Evolutionary conservation across 148 eudicot species (phyloP).

Genomic region (Rhododendron griersonianum): DNA sequence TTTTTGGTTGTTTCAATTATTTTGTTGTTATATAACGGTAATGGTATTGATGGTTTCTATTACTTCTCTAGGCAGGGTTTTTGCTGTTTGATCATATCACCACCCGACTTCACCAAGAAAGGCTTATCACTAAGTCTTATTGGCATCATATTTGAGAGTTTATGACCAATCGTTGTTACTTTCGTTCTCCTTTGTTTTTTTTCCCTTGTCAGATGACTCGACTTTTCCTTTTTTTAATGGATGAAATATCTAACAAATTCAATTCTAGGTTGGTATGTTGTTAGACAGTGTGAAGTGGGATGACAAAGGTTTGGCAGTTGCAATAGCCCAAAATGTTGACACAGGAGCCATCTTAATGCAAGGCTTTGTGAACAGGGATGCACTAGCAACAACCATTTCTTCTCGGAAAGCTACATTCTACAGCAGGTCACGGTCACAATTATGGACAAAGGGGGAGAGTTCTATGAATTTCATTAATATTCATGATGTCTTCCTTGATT

Average conservation of each 20-base stretch:
- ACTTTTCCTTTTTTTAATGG: not conserved
- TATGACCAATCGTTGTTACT: not conserved
- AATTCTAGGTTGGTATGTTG: slow-evolving; percentile 67
- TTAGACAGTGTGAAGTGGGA: slow-evolving; percentile 95
- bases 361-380: slow-evolving; percentile 91
- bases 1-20: no score
- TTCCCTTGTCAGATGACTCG: no score
- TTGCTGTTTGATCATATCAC: not conserved
- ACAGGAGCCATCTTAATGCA: slow-evolving; percentile 96
- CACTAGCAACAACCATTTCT: slow-evolving; percentile 67
- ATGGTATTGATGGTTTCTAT: not conserved
- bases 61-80: not conserved
- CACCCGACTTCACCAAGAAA: no score
- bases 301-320: slow-evolving; percentile 97
- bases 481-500: slow-evolving; percentile 71
- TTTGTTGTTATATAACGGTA: not conserved
- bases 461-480: slow-evolving; percentile 83
- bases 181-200: not conserved
- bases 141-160: not conserved
- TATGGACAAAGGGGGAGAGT: slow-evolving; percentile 95
- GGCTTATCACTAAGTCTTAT: no score
- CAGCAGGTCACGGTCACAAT: slow-evolving; percentile 75
- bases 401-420: slow-evolving; percentile 89
- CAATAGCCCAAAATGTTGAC: slow-evolving; percentile 94
- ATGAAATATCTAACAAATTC: not conserved